Evolutionary conservation across 2,329 filamentous ascomycete species (phyloP).

Genomic region (Metarhizium sp.): DNA sequence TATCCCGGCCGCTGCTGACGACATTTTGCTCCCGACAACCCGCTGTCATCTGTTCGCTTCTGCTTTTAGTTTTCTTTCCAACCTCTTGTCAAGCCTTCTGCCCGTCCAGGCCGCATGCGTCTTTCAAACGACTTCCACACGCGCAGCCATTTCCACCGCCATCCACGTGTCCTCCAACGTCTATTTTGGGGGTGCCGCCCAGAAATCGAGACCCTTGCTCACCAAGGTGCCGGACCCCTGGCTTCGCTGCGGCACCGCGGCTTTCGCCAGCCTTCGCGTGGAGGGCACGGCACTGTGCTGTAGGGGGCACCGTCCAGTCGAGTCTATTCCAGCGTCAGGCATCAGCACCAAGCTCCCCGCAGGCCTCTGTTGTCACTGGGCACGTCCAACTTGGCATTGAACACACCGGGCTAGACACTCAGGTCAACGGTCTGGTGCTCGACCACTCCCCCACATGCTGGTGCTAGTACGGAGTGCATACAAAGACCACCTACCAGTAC

Average conservation of each 20-base stretch:
- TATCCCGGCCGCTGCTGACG: background rate
- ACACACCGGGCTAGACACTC: too few species aligned
- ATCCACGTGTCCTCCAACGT: background rate
- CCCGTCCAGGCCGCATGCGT: background rate
- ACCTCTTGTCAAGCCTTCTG: background rate
- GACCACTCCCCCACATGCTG: background rate
- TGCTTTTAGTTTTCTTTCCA: background rate
- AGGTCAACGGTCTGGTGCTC: too few species aligned
- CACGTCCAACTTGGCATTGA: background rate
- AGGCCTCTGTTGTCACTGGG: background rate
- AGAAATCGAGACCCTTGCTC: background rate
- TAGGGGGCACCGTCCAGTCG: too few species aligned
- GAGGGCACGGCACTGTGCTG: too few species aligned
- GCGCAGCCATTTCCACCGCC: background rate
- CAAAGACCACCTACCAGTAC: background rate
- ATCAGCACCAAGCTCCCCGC: background rate
- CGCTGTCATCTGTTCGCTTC: background rate
- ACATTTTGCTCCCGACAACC: background rate
- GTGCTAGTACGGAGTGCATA: background rate
- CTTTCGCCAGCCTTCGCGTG: too few species aligned
- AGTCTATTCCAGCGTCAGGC: too few species aligned
- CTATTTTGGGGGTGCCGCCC: background rate
- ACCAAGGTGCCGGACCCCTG: background rate
- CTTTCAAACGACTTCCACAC: background rate
- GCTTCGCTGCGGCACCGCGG: background rate